These are phyloP conservation scores for Hsuehochloa calcarea DNA, from an alignment of 176 grass and related monocot species.

Conservation along the genomic window DNA sequence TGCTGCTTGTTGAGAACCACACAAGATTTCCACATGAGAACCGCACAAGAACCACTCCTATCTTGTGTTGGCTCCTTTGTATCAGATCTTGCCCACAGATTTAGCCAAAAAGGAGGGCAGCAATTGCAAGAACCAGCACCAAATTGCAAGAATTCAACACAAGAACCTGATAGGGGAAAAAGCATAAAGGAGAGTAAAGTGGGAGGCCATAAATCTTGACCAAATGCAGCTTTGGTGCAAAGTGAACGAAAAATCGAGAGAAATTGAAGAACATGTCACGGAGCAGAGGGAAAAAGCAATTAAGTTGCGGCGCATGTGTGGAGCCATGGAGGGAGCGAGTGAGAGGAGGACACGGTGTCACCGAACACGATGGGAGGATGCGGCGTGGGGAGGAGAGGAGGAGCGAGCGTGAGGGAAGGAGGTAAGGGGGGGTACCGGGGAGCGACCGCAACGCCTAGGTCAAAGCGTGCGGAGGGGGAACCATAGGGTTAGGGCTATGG, in stretches of 20 bases:
- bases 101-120: not conserved
- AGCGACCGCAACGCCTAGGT: too few relatives aligned
- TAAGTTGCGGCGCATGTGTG: not conserved
- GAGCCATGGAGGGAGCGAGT: too few relatives aligned
- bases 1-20: not conserved
- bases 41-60: not conserved
- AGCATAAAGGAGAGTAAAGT: constrained; percentile 18
- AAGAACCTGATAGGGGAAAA: not conserved
- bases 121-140: constrained; percentile 29
- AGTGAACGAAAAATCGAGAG: not conserved
- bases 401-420: too few relatives aligned
- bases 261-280: constrained; percentile 37
- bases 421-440: too few relatives aligned
- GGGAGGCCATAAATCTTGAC: constrained; percentile 28
- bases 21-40: not conserved
- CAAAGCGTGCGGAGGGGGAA: too few relatives aligned
- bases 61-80: not conserved
- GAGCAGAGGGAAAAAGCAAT: constrained; percentile 35
- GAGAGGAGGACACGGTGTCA: too few relatives aligned
- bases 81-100: constrained; percentile 41
- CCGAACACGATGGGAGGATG: too few relatives aligned
- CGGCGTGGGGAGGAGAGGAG: too few relatives aligned
- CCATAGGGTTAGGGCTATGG: too few relatives aligned
- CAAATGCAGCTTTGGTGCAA: constrained; percentile 13
- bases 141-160: not conserved